Base-by-base conservation (phyloP, 2,329 filamentous ascomycete species). In the Trichoderma afroharzianum region DNA sequence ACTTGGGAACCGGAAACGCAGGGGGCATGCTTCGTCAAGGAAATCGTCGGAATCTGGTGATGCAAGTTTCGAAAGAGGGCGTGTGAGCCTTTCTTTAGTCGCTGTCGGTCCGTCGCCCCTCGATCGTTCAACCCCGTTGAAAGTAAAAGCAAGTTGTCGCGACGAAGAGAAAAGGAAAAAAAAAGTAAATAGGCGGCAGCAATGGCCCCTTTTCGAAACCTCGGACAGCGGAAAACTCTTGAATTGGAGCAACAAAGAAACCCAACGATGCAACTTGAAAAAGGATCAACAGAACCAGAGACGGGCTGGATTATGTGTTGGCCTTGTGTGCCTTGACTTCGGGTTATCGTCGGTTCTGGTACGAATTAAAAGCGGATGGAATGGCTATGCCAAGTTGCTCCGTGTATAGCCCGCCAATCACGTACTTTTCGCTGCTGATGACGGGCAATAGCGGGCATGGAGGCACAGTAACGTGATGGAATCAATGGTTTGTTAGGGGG, bases 291-390 rank as follows among this genome's bases (percentile, higher is more conserved):
- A 47, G 33, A 33, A 24, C 14, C 33, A 36, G 33, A 32, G n/a
- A 24, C 21, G 24, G 30, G 57, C 33, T n/a, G 57, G 68, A 62
- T 39, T 55, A 28, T 61, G 33, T 14, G 55, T 59, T 55, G 53
- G 53, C 50, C 68, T 63, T 64, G 69, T 69, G 72, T 71, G 59
- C 57, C 53, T 33, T 18, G 62, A 21, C 36, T 66, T 73, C 72
- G 72, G 72, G 63, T 71, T 73, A 73, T 73, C 72, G 64, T 73
- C 72, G 72, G 72, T 63, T 63, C 53, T 59, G 30, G 36, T 24
- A 59, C 7, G 18, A 30, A 24, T 30, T 53, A 64, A 66, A 53
- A 43, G 21, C 30, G 43, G 28, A 39, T 32, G 28, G 43, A 21
- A 66, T 43, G 43, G 43, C 39, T 24, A 24, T 53, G 47, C 47